Evolutionary conservation across 306 rosid species (phyloP).

Genomic region (Biancaea sappan): DNA sequence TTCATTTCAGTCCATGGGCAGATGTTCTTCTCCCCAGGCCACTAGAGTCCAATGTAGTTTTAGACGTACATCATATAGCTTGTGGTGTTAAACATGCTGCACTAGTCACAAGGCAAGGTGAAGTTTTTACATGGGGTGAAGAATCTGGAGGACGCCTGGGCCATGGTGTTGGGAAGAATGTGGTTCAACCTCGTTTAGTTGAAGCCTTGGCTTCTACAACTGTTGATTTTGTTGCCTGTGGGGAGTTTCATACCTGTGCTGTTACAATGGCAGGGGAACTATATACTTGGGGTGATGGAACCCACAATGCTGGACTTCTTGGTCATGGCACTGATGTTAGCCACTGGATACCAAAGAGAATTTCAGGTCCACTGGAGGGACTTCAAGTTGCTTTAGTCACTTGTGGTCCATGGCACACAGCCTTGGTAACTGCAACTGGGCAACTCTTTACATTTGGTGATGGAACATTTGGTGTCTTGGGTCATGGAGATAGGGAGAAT

Average conservation of each 20-base stretch:
- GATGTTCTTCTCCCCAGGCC: conserved; percentile 95
- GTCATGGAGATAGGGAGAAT: conserved; percentile 89
- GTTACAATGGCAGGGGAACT: conserved; percentile 91
- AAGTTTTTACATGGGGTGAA: conserved; percentile 97
- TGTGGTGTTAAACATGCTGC: conserved; percentile 96
- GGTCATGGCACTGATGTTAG: conserved; percentile 91
- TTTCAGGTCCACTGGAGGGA: conserved; percentile 87
- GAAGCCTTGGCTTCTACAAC: conserved; percentile 74
- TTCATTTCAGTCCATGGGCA: conserved; percentile 61
- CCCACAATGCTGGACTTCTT: conserved; percentile 95
- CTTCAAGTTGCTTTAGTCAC: conserved; percentile 89
- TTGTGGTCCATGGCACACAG: conserved; percentile 99
- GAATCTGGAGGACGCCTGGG: conserved; percentile 99
- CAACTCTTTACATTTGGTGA: conserved; percentile 96
- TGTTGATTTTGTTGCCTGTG: conserved; percentile 91
- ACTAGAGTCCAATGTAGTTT: conserved; percentile 79
- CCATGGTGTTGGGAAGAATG: conserved; percentile 91
- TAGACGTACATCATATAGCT: conserved; percentile 88
- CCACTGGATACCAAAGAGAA: conserved; percentile 96
- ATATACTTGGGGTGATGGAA: conserved; percentile 98
- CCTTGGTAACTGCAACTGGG: conserved; percentile 80
- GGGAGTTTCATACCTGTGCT: conserved; percentile 98
- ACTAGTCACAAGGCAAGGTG: conserved; percentile 96
- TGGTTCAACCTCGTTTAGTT: conserved; percentile 79
- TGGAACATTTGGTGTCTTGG: conserved; percentile 96